Evolutionary conservation across 257 asterid genomes (phyloP).

Genomic region (Solanum sparsipilum): DNA sequence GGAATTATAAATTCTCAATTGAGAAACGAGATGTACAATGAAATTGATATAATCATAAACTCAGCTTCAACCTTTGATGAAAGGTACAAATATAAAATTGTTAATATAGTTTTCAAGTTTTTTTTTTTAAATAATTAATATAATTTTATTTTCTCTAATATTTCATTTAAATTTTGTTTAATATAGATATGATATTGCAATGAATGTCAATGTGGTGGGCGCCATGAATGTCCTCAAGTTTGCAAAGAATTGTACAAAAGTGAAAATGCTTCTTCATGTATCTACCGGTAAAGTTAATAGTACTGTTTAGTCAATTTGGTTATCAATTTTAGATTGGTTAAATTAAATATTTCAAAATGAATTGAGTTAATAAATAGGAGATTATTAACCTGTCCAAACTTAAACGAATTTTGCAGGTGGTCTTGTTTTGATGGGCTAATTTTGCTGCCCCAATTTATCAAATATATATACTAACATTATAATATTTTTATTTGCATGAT

Average conservation of each 20-base stretch:
- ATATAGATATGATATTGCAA: slow-evolving; percentile 5
- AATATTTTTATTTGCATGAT: too few relatives aligned
- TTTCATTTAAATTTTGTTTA: not conserved
- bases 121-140: too few relatives aligned
- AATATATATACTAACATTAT: too few relatives aligned
- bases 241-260: slow-evolving; percentile 4
- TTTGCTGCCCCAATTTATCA: not conserved
- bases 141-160: not conserved
- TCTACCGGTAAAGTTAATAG: not conserved
- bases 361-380: not conserved
- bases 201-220: slow-evolving; percentile 1
- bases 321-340: too few relatives aligned
- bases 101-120: not conserved
- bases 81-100: not conserved
- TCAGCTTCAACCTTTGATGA: slow-evolving; percentile 14
- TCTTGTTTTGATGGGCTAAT: too few relatives aligned
- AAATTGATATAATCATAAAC: slow-evolving; percentile 35
- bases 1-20: slow-evolving; percentile 7
- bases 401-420: too few relatives aligned
- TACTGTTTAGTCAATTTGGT: too few relatives aligned
- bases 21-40: slow-evolving; percentile 24
- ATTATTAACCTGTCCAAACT: too few relatives aligned
- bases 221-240: slow-evolving; percentile 3
- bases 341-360: too few relatives aligned
- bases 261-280: slow-evolving; percentile 3